phyloP scores from a whole-genome alignment of 495 filamentous ascomycete species.

The Lasiosphaeria ovina region DNA sequence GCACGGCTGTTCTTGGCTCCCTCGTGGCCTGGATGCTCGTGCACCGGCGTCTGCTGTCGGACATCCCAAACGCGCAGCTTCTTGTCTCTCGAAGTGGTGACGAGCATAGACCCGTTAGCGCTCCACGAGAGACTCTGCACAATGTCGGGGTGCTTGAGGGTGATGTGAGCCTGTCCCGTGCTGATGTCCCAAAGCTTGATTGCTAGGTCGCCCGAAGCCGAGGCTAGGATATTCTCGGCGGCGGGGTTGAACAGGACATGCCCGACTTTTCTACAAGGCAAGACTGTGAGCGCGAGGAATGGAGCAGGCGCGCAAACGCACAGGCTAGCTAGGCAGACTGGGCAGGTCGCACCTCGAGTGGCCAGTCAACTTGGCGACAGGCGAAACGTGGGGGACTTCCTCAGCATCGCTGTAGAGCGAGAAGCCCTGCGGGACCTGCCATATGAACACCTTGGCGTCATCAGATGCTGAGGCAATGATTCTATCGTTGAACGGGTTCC shows the following conservation, averaged over 20 bases:
- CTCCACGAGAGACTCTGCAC: conserved; percentile 96
- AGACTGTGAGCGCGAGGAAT: conserved; percentile 13
- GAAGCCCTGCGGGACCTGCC: conserved; percentile 90
- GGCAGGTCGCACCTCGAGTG: conserved; percentile 54
- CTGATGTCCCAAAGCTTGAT: conserved; percentile 96
- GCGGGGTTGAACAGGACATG: conserved; percentile 97
- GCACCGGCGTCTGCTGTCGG: conserved; percentile 81
- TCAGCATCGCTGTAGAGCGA: conserved; percentile 79
- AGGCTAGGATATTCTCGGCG: conserved; percentile 92
- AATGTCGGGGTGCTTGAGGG: conserved; percentile 82
- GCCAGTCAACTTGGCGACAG: conserved; percentile 74
- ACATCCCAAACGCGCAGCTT: conserved; percentile 97
- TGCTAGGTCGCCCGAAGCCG: conserved; percentile 90
- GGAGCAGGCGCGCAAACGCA: not conserved
- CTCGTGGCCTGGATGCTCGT: conserved; percentile 80
- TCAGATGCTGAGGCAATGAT: conserved; percentile 92
- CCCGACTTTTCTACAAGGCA: conserved; percentile 74
- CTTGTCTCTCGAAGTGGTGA: conserved; percentile 96
- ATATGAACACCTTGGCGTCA: conserved; percentile 94
- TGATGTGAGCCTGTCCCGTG: conserved; percentile 67
- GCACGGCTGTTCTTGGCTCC: conserved; percentile 96
- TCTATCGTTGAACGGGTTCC: conserved; percentile 93
- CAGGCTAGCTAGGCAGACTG: not conserved
- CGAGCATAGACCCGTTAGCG: conserved; percentile 82
- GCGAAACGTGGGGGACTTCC: conserved; percentile 75